Percentiles rank a stretch among this genome's conserved stretches.
Conservation (phyloP, 345 rosid species). For the Eucalyptus pumila region DNA sequence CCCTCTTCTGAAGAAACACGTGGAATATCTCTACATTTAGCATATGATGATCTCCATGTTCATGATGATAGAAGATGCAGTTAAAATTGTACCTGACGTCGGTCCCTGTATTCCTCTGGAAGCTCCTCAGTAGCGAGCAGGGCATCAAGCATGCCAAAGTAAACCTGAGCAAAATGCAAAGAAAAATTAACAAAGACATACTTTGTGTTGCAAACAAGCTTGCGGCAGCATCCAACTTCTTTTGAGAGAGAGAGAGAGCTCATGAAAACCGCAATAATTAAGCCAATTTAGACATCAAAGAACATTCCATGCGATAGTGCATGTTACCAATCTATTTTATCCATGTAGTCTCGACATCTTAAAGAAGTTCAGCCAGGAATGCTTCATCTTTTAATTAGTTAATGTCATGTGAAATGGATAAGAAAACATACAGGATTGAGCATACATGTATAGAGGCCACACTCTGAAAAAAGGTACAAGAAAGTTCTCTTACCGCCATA, state of each 20-base stretch:
- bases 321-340: neutral
- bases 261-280: neutral
- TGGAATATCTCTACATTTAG: neutral
- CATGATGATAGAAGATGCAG: neutral
- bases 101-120: conserved; percentile 75
- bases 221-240: neutral
- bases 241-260: neutral
- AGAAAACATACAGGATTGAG: neutral
- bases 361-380: neutral
- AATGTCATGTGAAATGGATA: neutral
- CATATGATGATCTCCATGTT: neutral
- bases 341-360: neutral
- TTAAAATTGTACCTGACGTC: conserved; percentile 45
- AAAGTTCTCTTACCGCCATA: conserved; percentile 59
- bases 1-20: neutral
- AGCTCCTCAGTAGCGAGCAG: conserved; percentile 81
- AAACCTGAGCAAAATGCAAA: conserved; percentile 33
- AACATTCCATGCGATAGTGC: neutral
- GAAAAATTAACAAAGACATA: neutral
- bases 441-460: neutral
- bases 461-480: neutral
- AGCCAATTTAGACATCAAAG: neutral
- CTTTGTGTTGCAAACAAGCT: neutral
- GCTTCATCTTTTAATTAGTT: neutral
- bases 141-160: conserved; percentile 94